Percentiles rank a stretch among this genome's conserved stretches.
Evolutionary conservation across 305 asterid genomes (phyloP).

Genomic region (Withania somnifera): DNA sequence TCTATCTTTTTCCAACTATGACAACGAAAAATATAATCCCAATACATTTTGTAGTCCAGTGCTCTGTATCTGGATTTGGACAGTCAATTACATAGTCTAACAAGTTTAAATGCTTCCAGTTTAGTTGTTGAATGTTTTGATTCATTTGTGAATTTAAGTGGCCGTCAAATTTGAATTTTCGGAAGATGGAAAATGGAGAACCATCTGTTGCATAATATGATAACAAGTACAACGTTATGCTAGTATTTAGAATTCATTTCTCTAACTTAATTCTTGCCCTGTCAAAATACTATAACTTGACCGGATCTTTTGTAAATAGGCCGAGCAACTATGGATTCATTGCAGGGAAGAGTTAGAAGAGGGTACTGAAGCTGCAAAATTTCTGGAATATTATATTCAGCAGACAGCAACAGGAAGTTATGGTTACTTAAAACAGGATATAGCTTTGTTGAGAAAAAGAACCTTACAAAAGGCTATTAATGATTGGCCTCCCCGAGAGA

Average conservation of each 20-base stretch:
- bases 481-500: constrained; percentile 24
- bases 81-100: neutral
- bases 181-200: neutral
- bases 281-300: neutral
- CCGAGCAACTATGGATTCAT: constrained; percentile 28
- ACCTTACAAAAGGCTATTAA: constrained; percentile 21
- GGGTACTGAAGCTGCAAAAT: constrained; percentile 14
- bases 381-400: constrained; percentile 14
- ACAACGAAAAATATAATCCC: neutral
- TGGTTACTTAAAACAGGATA: constrained; percentile 14
- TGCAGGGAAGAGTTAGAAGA: constrained; percentile 37
- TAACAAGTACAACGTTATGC: neutral
- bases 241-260: neutral
- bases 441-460: constrained; percentile 18
- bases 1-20: neutral
- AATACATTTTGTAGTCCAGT: neutral
- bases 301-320: constrained; percentile 24
- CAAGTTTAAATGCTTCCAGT: neutral
- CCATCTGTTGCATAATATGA: neutral
- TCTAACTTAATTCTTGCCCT: neutral
- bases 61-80: neutral
- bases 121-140: neutral
- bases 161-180: neutral
- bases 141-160: neutral
- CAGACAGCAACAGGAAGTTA: neutral